Evolutionary conservation across 805 yeast species (phyloP), one percentile per base, ranked within the genome.

Genomic region (Kuraishia piskuri): DNA sequence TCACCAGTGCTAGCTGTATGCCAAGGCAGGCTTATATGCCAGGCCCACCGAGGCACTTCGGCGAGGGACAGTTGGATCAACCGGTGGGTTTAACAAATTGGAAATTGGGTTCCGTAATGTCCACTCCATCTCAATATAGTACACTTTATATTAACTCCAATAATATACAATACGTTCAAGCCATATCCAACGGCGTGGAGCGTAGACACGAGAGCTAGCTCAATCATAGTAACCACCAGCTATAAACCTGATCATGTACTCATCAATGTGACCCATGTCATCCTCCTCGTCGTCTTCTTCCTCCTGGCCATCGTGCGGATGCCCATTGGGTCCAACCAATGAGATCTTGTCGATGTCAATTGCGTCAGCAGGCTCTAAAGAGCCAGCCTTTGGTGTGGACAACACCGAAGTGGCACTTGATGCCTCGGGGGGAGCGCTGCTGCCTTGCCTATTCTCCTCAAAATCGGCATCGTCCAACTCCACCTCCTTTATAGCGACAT

Each of bases 191-290:
- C n/a, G n/a, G n/a, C n/a, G n/a, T n/a, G n/a, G n/a, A n/a, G n/a
- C n/a, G n/a, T n/a, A n/a, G n/a, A n/a, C n/a, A n/a, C n/a, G n/a
- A n/a, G n/a, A 10, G 23, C 12, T 17, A 22, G 47, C 22, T 75
- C 79, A 60, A 7, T 70, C 78, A 63, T 83, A 88, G 64, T 74
- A 79, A 0, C 97, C 97, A 52, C 83, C 84, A 56, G 96, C 96
- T 55, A 94, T 88, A 64, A 80, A 88, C 55, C 91, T 75, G 57
- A 94, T 82, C 99, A 94, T 94, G 71, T 91, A 95, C 74, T 94
- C 98, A 65, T 94, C 99, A 52, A 92, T 81, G 66, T 90, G 97
- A 3, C 87, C 88, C 51, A 84, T 77, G 22, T 80, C 87, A 49
- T 82, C 89, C 3, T 78, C 85, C 50, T 70, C 80, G 37, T 80